A percentile compares a stretch with the other conserved stretches of the same genome.
phyloP scores from a whole-genome alignment of 805 yeast species.

The Komagataella mondaviorum region DNA sequence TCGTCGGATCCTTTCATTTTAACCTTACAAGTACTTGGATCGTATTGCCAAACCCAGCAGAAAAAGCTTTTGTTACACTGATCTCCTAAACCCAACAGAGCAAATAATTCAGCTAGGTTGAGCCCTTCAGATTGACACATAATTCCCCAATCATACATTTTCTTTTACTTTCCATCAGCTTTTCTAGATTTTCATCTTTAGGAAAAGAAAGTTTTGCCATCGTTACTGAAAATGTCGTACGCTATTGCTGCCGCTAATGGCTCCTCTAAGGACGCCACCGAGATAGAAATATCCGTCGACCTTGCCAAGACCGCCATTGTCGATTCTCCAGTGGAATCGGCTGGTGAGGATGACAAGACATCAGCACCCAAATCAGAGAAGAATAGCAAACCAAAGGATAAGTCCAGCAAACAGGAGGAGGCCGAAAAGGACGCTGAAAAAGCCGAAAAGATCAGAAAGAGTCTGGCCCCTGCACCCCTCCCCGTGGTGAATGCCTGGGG shows the following conservation, averaged over 20 bases:
- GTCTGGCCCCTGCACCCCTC: constrained; percentile 51
- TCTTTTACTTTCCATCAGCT: not conserved
- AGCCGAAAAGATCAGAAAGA: constrained; percentile 13
- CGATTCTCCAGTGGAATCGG: constrained; percentile 16
- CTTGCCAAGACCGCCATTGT: constrained; percentile 2
- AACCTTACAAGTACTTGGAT: not conserved
- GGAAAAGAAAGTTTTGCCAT: not conserved
- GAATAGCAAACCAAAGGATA: constrained; percentile 1
- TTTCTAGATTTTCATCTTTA: not conserved
- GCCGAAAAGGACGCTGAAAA: constrained; percentile 7
- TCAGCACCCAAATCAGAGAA: constrained; percentile 4
- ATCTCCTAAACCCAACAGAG: not conserved
- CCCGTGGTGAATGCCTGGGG: constrained; percentile 58
- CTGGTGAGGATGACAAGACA: constrained; percentile 8
- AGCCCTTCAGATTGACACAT: not conserved
- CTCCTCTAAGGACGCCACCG: constrained; percentile 7
- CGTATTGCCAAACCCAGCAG: not conserved
- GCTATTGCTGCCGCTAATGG: constrained; percentile 13
- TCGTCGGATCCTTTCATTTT: not conserved
- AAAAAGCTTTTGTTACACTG: not conserved
- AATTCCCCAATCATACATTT: not conserved
- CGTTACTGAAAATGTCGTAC: constrained; percentile 6
- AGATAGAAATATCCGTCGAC: constrained; percentile 3
- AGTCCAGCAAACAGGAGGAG: not conserved
- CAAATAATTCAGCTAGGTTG: not conserved